Evolutionary conservation across 2,329 filamentous ascomycete species (phyloP).

Genomic region (Sporothrix humicola): DNA sequence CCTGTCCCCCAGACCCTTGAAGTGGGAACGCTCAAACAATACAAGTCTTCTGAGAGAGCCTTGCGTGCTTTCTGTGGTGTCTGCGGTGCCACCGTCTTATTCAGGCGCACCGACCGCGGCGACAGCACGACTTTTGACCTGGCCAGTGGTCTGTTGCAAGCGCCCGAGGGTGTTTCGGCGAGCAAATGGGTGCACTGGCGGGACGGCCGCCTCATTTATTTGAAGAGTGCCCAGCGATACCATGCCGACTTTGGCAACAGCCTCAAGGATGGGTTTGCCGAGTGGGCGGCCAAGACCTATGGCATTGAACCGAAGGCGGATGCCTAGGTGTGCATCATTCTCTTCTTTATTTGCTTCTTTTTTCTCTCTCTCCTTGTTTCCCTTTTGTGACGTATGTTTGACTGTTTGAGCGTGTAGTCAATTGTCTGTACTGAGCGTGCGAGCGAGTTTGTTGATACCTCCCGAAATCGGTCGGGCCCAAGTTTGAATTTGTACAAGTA

Average conservation of each 20-base stretch:
- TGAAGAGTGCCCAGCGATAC: background rate
- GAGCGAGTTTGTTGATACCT: background rate
- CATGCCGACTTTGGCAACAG: conserved; percentile 7
- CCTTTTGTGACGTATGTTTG: no score
- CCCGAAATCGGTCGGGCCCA: background rate
- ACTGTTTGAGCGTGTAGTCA: background rate
- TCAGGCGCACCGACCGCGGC: background rate
- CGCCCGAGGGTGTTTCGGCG: background rate
- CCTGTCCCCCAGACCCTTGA: background rate
- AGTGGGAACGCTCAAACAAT: background rate
- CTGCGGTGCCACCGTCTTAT: conserved; percentile 8
- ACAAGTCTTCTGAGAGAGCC: background rate
- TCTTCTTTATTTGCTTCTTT: no score
- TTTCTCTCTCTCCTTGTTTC: no score
- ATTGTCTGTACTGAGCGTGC: background rate
- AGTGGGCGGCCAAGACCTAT: conserved; percentile 6
- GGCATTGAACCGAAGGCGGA: background rate
- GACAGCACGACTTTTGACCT: background rate
- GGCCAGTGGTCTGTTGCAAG: background rate
- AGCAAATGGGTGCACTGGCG: conserved; percentile 16
- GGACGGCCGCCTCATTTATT: background rate
- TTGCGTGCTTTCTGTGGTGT: conserved; percentile 1
- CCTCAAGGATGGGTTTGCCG: background rate
- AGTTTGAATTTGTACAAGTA: background rate
- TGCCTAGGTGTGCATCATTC: background rate